These are phyloP conservation scores for Cicer yamashitae DNA, from an alignment of 306 rosid species.

Conservation along the genomic window DNA sequence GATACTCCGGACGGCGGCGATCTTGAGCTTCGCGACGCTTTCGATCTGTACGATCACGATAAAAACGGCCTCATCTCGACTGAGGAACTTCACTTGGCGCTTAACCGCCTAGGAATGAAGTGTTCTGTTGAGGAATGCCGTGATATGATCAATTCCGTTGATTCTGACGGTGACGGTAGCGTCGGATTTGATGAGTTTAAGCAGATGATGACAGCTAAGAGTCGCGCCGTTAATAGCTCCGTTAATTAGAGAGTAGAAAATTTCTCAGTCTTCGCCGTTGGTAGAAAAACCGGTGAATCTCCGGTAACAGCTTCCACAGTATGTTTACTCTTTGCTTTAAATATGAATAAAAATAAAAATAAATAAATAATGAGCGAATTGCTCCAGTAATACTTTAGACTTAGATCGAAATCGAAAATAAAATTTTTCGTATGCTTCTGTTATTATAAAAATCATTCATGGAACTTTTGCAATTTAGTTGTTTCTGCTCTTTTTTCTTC, in stretches of 20 bases:
- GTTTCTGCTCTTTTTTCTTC: too few relatives aligned
- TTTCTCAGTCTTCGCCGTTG: background rate
- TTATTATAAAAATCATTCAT: too few relatives aligned
- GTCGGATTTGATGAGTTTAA: conserved; percentile 80
- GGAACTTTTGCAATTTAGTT: too few relatives aligned
- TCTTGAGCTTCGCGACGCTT: conserved; percentile 71
- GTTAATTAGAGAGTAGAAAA: conserved; percentile 27
- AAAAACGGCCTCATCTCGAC: conserved; percentile 76
- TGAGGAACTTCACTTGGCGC: conserved; percentile 67
- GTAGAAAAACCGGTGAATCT: conserved; percentile 6
- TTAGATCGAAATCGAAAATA: background rate
- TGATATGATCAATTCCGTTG: conserved; percentile 75
- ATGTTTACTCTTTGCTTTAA: conserved; percentile 7
- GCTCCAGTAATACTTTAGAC: background rate
- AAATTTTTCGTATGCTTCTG: background rate
- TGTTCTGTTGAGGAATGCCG: conserved; percentile 69
- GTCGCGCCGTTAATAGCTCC: conserved; percentile 30
- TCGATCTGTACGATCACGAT: conserved; percentile 81
- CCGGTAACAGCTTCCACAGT: background rate
- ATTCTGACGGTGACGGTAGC: conserved; percentile 76
- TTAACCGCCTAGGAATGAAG: conserved; percentile 67
- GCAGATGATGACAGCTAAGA: conserved; percentile 70
- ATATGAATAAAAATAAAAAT: conserved; percentile 2
- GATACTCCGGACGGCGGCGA: conserved; percentile 50
- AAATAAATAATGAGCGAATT: conserved; percentile 20